Conservation (phyloP, 805 yeast genomes). For the Kazachstania africana region DNA sequence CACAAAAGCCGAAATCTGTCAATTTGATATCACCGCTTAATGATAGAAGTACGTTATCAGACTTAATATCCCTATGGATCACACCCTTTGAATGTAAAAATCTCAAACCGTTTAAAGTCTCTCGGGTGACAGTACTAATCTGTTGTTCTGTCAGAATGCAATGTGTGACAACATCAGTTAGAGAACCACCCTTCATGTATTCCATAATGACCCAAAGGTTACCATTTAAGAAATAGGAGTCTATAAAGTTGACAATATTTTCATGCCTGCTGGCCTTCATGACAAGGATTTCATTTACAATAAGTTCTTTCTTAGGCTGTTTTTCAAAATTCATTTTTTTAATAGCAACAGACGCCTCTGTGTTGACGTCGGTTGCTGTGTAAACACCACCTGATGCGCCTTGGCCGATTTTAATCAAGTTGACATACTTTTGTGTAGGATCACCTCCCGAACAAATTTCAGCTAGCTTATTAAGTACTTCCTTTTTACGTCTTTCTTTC, state of each 20-base stretch:
- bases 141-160: constrained; percentile 84
- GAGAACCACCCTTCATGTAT: constrained; percentile 96
- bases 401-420: constrained; percentile 81
- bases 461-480: constrained; percentile 38
- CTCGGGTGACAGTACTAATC: constrained; percentile 89
- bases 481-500: constrained; percentile 48
- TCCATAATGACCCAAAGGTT: constrained; percentile 98
- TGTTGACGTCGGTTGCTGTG: constrained; percentile 59
- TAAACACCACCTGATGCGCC: constrained; percentile 98
- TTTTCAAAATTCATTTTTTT: constrained; percentile 92
- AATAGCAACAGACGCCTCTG: constrained; percentile 66
- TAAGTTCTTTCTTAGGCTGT: constrained; percentile 92
- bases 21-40: constrained; percentile 81
- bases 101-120: constrained; percentile 73
- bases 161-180: constrained; percentile 91
- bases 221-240: constrained; percentile 64
- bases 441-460: constrained; percentile 78
- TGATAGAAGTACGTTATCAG: constrained; percentile 80
- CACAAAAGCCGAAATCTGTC: constrained; percentile 96
- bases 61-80: constrained; percentile 91
- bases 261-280: constrained; percentile 87
- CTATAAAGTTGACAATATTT: constrained; percentile 89
- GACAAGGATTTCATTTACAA: constrained; percentile 88
- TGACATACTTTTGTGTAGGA: constrained; percentile 59
- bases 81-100: constrained; percentile 88